Evolutionary conservation across 23 red algal genomes (phyloP).

Genomic region (Gracilaria gracilis): DNA sequence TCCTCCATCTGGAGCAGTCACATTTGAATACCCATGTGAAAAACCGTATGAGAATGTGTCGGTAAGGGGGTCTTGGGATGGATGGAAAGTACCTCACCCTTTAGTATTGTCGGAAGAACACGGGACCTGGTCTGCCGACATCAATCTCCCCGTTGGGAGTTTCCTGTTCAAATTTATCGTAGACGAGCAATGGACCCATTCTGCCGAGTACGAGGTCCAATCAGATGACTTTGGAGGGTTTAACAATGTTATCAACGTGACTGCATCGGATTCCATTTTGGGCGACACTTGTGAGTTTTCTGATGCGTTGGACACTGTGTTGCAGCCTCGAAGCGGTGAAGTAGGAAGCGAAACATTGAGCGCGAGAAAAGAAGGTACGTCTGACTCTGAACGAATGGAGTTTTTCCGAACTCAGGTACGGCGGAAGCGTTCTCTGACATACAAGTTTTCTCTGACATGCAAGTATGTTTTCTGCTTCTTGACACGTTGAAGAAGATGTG

Average conservation of each 20-base stretch:
- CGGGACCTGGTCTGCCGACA: neutral
- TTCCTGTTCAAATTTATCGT: slow-evolving; percentile 59
- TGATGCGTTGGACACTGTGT: neutral
- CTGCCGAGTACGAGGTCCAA: slow-evolving; percentile 16
- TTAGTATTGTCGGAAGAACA: neutral
- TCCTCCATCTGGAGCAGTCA: neutral
- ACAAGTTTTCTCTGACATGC: slow-evolving; percentile 7
- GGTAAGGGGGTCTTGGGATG: slow-evolving; percentile 49
- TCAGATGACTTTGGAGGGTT: slow-evolving; percentile 44
- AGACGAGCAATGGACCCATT: slow-evolving; percentile 39
- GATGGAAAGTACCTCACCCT: neutral
- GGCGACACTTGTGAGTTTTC: neutral
- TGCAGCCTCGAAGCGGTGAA: neutral
- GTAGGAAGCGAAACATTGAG: neutral
- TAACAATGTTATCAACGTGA: slow-evolving; percentile 39
- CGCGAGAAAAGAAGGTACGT: slow-evolving; percentile 1
- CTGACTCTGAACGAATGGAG: neutral
- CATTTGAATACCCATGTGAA: neutral
- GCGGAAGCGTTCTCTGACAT: neutral
- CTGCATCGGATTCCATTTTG: neutral
- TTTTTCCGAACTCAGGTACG: neutral
- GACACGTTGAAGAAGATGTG: neutral
- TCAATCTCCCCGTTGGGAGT: slow-evolving; percentile 20
- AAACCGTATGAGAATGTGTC: neutral
- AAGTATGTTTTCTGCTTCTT: neutral